Evolutionary conservation across 2,329 filamentous ascomycete species (phyloP).

Genomic region (Calonectria multiphialidica): DNA sequence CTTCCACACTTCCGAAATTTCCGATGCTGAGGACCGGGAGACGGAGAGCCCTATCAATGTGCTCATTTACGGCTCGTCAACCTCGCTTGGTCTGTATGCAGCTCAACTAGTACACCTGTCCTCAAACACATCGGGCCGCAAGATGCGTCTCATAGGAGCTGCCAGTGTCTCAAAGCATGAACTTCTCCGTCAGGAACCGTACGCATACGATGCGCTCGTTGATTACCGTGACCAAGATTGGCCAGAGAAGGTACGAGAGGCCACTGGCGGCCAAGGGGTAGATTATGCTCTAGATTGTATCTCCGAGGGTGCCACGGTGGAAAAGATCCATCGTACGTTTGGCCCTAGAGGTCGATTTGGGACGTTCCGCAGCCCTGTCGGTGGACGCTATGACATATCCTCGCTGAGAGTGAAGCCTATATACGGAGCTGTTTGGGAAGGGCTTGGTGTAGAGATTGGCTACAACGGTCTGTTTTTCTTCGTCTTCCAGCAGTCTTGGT

Average conservation of each 20-base stretch:
- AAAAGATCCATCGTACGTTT: conserved; percentile 44
- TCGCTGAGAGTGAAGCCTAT: conserved; percentile 46
- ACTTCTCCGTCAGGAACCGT: conserved; percentile 47
- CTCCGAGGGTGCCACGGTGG: conserved; percentile 52
- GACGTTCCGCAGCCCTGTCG: conserved; percentile 38
- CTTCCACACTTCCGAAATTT: conserved; percentile 32
- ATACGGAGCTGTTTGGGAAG: conserved; percentile 58
- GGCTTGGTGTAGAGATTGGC: conserved; percentile 52
- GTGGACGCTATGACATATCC: conserved; percentile 38
- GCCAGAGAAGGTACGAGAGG: conserved; percentile 44
- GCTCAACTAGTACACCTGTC: conserved; percentile 44
- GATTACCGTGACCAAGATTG: conserved; percentile 52
- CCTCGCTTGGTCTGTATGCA: conserved; percentile 48
- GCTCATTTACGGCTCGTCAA: conserved; percentile 50
- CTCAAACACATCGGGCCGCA: conserved; percentile 14
- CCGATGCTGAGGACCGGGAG: fast-evolving
- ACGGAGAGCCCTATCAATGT: conserved; percentile 18
- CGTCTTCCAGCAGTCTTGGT: conserved; percentile 18
- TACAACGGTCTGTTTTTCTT: conserved; percentile 48
- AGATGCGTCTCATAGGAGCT: conserved; percentile 43
- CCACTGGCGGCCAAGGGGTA: conserved; percentile 43
- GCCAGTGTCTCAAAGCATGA: conserved; percentile 43
- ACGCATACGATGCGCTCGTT: conserved; percentile 52
- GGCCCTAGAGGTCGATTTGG: conserved; percentile 38
- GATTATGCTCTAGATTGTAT: conserved; percentile 55